phyloP scores from a whole-genome alignment of 352 stramenopile genomes.

The Pythium apleroticum region DNA sequence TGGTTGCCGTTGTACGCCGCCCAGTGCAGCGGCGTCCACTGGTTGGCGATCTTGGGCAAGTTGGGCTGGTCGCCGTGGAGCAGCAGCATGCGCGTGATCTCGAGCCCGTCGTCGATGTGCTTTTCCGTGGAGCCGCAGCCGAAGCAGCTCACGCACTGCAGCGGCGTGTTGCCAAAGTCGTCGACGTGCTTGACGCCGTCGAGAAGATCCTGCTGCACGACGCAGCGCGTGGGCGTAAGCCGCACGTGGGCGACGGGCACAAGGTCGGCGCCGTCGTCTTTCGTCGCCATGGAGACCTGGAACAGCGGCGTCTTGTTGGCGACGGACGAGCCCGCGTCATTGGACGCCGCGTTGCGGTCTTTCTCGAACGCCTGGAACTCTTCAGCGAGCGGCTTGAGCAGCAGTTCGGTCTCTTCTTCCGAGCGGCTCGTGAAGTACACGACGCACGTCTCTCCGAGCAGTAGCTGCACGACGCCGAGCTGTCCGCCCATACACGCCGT shows the following conservation, averaged over 20 bases:
- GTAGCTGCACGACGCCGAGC: conserved; percentile 54
- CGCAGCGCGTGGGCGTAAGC: conserved; percentile 38
- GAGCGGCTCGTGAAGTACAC: conserved; percentile 70
- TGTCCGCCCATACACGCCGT: conserved; percentile 71
- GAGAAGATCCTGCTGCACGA: conserved; percentile 49
- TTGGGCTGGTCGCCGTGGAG: conserved; percentile 70
- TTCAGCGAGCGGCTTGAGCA: conserved; percentile 43
- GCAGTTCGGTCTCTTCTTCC: conserved; percentile 36
- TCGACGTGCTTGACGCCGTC: conserved; percentile 53
- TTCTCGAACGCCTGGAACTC: conserved; percentile 19
- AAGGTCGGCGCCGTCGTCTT: conserved; percentile 33
- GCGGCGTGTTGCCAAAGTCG: conserved; percentile 75
- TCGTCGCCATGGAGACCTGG: conserved; percentile 45
- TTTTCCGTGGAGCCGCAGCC: conserved; percentile 57
- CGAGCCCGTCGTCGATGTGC: conserved; percentile 65
- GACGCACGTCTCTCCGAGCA: conserved; percentile 56
- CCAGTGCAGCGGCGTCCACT: conserved; percentile 79
- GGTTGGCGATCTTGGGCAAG: conserved; percentile 58
- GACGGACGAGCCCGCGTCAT: neutral
- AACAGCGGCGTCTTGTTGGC: conserved; percentile 30
- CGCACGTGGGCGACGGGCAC: conserved; percentile 53
- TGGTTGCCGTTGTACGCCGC: conserved; percentile 75
- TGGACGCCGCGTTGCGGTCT: neutral
- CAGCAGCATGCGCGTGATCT: conserved; percentile 62
- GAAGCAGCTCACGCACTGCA: conserved; percentile 81